Conservation (phyloP, 441 rosid genomes). For the Arabidopsis hybrid region DNA sequence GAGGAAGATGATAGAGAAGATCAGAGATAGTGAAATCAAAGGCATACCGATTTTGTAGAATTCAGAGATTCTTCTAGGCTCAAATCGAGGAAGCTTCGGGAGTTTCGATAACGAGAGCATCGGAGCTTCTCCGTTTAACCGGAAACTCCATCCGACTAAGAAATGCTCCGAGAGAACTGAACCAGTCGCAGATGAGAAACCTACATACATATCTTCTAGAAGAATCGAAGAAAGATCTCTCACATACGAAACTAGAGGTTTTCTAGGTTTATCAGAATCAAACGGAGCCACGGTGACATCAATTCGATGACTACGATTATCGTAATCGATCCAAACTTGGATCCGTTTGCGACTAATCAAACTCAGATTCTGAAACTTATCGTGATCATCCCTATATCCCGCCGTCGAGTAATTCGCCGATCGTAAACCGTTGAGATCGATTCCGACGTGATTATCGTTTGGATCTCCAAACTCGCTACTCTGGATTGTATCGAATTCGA, state of each 20-base stretch:
- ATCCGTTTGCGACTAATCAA: conserved; percentile 65
- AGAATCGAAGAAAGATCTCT: conserved; percentile 65
- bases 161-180: conserved; percentile 73
- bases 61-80: conserved; percentile 15
- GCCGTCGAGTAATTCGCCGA: conserved; percentile 59
- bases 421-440: conserved; percentile 66
- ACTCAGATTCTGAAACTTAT: conserved; percentile 50
- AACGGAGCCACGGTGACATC: conserved; percentile 67
- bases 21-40: conserved; percentile 28
- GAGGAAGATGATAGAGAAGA: conserved; percentile 20
- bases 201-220: conserved; percentile 66
- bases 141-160: conserved; percentile 76
- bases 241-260: conserved; percentile 59
- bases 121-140: conserved; percentile 57
- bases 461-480: conserved; percentile 73
- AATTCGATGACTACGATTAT: conserved; percentile 47
- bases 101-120: conserved; percentile 60
- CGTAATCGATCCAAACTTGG: conserved; percentile 78
- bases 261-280: conserved; percentile 54
- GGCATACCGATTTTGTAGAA: conserved; percentile 44
- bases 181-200: conserved; percentile 86
- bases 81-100: conserved; percentile 58
- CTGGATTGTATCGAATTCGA: conserved; percentile 80
- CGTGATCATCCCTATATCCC: conserved; percentile 44
- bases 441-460: conserved; percentile 79